Evolutionary conservation across 306 rosid species (phyloP), one percentile per base, ranked within the genome.

Genomic region (Echinosophora koreensis): DNA sequence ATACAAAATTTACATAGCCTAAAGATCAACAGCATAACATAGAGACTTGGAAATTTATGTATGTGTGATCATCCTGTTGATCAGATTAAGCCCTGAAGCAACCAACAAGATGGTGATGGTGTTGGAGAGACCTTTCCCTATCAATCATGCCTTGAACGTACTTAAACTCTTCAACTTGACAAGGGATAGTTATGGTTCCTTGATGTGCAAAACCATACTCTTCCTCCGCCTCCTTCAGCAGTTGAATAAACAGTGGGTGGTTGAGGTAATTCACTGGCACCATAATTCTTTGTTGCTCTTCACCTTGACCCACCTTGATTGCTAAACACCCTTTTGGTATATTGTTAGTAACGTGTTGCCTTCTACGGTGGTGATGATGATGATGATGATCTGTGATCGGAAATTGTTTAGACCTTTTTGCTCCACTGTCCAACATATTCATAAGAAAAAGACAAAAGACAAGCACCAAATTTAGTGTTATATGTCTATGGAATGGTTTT

Each of bases 241-340:
- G 68, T 69, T 80, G 72, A 77, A 80, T 55, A 89, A 91, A 93
- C 15, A 92, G 83, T 14, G 97, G 98, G 79, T 93, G 98, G 8
- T 88, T 93, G 66, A 89, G 83, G 79, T 91, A 93, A 6, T 70
- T 79, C 82, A 93, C 89, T 5, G 97, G 98, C 78, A 93, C 93
- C 62, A 83, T 88, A 61, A 93, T 82, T 50, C 91, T 87, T 81
- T 93, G 87, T 58, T 82, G 89, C 6, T 87, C 87, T 61, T 84
- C 86, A 0, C 88, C 96, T 59, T 77, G 55, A 15, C 97, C 98
- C 0, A 93, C 95, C 78, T 79, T 91, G 41, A 93, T 81, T n/a
- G 91, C 94, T 88, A 91, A 44, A 18, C 87, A 91, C 82, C 98
- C 98, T 67, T 87, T 93, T 35, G 92, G 96, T 2, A 92, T 84